A percentile compares a stretch with the other conserved stretches of the same genome.
These are phyloP conservation scores for Pseudocercospora musae DNA, from an alignment of 2,329 filamentous ascomycete species.

Conservation along the genomic window DNA sequence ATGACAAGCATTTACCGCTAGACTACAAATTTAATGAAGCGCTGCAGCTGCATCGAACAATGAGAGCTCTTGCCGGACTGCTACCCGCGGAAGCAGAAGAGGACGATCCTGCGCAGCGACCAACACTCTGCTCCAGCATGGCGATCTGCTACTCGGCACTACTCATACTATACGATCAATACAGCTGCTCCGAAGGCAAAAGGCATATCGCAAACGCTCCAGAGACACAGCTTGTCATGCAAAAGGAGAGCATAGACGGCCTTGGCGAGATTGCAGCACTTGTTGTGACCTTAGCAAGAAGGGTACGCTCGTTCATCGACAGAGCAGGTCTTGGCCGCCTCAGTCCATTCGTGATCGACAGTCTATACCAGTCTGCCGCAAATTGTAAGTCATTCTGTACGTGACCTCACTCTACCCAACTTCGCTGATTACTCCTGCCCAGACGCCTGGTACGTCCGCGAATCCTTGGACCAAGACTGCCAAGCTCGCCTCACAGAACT, in stretches of 20 bases:
- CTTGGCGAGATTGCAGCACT: conserved; percentile 18
- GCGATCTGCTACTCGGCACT: conserved; percentile 35
- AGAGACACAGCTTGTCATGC: conserved; percentile 37
- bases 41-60: conserved; percentile 34
- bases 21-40: conserved; percentile 35
- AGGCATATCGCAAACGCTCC: conserved; percentile 27
- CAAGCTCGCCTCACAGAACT: conserved; percentile 22
- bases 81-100: conserved; percentile 29
- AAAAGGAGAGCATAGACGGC: conserved; percentile 33
- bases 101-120: conserved; percentile 14
- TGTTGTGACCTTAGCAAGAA: conserved; percentile 21
- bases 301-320: conserved; percentile 16
- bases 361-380: conserved; percentile 36
- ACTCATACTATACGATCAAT: conserved; percentile 35
- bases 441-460: conserved; percentile 34
- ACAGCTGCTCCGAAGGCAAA: conserved; percentile 31
- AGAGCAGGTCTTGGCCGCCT: conserved; percentile 12
- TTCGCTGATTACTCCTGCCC: neutral
- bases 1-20: conserved; percentile 31
- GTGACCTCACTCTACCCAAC: neutral
- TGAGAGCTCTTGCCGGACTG: conserved; percentile 32
- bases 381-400: conserved; percentile 26
- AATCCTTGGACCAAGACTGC: conserved; percentile 29
- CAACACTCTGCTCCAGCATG: conserved; percentile 31
- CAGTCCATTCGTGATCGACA: conserved; percentile 31